phyloP scores from a whole-genome alignment of 208 protist genomes.

The Naegleria fowleri region DNA sequence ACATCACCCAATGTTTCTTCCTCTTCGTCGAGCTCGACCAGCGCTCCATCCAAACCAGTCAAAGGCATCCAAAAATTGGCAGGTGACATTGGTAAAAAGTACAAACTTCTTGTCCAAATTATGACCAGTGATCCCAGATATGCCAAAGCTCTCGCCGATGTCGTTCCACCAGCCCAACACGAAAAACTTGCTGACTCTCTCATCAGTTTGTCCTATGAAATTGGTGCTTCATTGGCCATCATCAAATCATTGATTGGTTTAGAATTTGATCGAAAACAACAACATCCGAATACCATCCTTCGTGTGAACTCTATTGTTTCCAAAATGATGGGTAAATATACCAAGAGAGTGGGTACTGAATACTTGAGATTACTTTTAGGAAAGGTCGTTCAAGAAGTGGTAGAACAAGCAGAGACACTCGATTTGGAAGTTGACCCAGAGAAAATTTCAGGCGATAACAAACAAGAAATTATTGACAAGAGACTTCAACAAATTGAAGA shows the following conservation, averaged over 20 bases:
- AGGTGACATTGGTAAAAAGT: slow-evolving; percentile 24
- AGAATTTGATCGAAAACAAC: slow-evolving; percentile 29
- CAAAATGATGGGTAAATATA: slow-evolving; percentile 35
- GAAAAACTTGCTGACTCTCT: slow-evolving; percentile 19
- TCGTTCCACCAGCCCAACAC: slow-evolving; percentile 14
- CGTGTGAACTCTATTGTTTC: slow-evolving; percentile 28
- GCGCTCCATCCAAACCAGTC: background rate
- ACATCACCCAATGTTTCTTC: too few relatives aligned
- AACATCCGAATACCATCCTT: slow-evolving; percentile 21
- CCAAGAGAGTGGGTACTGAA: slow-evolving; percentile 12
- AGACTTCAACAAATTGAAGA: background rate
- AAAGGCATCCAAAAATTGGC: background rate
- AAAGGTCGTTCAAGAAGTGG: background rate
- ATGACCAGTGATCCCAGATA: slow-evolving; percentile 26
- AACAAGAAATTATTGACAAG: background rate
- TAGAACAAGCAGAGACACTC: background rate
- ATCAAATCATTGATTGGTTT: slow-evolving; percentile 18
- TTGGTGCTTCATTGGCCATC: slow-evolving; percentile 16
- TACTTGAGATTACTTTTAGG: background rate
- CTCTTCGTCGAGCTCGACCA: background rate
- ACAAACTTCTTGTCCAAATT: slow-evolving; percentile 21
- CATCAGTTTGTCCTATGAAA: background rate
- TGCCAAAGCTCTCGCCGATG: slow-evolving; percentile 26
- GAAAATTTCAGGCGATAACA: background rate
- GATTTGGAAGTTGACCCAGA: background rate